Conservation (phyloP, 2,329 filamentous ascomycete species). For the Hawksworthiomyces lignivorus region DNA sequence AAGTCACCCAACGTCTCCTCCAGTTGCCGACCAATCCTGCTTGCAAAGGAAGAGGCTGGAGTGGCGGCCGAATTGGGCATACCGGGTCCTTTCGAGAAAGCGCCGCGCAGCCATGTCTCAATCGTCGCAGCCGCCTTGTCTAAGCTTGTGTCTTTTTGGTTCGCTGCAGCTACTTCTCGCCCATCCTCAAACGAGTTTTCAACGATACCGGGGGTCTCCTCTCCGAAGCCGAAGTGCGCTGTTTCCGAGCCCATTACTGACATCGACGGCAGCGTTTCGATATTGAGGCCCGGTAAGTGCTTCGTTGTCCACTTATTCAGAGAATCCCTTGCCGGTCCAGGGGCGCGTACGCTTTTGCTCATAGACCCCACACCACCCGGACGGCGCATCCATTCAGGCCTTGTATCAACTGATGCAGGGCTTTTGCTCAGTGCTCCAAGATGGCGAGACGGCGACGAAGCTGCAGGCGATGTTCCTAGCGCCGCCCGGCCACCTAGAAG, state of each 20-base stretch:
- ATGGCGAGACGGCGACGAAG: constrained; percentile 27
- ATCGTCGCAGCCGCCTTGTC: constrained; percentile 82
- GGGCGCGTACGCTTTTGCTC: constrained; percentile 58
- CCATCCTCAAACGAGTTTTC: constrained; percentile 42
- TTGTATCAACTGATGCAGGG: constrained; percentile 20
- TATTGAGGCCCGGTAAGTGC: constrained; percentile 71
- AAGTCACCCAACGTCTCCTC: constrained; percentile 49
- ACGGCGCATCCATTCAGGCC: constrained; percentile 62
- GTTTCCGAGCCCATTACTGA: constrained; percentile 55
- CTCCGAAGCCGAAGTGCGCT: constrained; percentile 46
- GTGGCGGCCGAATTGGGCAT: constrained; percentile 31
- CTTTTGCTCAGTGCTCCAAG: constrained; percentile 8
- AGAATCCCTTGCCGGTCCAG: constrained; percentile 76
- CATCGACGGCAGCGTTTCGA: constrained; percentile 60
- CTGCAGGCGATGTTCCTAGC: constrained; percentile 21
- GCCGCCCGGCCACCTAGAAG: constrained; percentile 29
- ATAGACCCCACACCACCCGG: constrained; percentile 87
- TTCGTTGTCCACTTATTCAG: constrained; percentile 79
- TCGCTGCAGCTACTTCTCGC: constrained; percentile 29
- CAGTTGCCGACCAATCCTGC: constrained; percentile 9
- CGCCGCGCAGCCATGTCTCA: constrained; percentile 82
- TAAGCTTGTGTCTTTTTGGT: constrained; percentile 47
- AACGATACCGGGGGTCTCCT: constrained; percentile 35
- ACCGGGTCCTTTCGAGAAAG: constrained; percentile 57
- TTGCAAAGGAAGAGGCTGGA: constrained; percentile 11